phyloP scores from a whole-genome alignment of 768 basidiomycete species.

The Sporobolomyces roseus region DNA sequence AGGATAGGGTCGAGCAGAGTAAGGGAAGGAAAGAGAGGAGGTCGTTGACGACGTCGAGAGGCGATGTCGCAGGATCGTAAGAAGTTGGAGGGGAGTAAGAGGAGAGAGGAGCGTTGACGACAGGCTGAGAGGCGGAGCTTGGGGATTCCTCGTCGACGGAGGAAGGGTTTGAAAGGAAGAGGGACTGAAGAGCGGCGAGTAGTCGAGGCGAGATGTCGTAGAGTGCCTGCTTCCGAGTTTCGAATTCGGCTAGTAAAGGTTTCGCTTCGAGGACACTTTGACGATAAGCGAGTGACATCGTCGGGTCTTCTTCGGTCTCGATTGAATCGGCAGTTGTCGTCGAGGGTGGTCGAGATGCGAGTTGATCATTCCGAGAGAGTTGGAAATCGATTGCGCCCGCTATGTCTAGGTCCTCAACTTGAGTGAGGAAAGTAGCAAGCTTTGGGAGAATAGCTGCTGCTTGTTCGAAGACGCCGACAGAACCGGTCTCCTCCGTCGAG shows the following conservation, averaged over 20 bases:
- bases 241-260: slow-evolving; percentile 64
- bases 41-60: slow-evolving; percentile 9
- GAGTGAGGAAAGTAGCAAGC: slow-evolving; percentile 59
- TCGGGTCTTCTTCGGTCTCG: not conserved
- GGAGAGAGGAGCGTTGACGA: slow-evolving; percentile 24
- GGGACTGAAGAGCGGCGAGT: slow-evolving; percentile 59
- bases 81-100: not conserved
- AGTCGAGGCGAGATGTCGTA: slow-evolving; percentile 68
- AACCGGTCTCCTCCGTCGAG: not conserved
- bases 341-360: slow-evolving; percentile 8
- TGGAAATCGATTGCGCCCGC: slow-evolving; percentile 73
- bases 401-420: slow-evolving; percentile 68
- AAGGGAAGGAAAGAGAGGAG: slow-evolving; percentile 9
- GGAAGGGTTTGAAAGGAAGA: slow-evolving; percentile 43
- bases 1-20: slow-evolving; percentile 24
- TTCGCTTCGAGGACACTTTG: slow-evolving; percentile 69
- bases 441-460: slow-evolving; percentile 50
- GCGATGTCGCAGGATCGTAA: not conserved
- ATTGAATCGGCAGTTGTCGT: not conserved
- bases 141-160: not conserved
- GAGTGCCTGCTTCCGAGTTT: slow-evolving; percentile 65
- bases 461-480: slow-evolving; percentile 10
- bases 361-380: not conserved
- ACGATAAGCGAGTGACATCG: slow-evolving; percentile 50
- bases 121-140: slow-evolving; percentile 7